Conservation (phyloP, 1,139 yeast genomes). For the Kazachstania sp. region DNA sequence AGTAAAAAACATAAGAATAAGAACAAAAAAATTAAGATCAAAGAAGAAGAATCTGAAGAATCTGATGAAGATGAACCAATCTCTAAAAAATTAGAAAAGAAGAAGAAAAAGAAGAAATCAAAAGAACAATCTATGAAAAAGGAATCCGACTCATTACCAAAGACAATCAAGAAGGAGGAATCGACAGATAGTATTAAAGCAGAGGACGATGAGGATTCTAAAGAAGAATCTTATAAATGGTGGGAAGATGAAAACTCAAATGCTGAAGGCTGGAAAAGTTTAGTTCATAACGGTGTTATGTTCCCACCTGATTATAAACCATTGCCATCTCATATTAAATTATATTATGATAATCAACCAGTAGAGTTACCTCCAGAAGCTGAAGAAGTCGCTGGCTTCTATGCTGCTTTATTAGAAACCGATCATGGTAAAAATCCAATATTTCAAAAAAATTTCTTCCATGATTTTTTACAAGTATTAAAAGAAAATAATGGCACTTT, state of each 20-base stretch:
- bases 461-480: constrained; percentile 64
- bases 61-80: constrained; percentile 4
- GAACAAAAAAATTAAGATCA: neutral
- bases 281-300: constrained; percentile 83
- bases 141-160: neutral
- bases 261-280: constrained; percentile 72
- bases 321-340: constrained; percentile 67
- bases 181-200: neutral
- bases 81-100: neutral
- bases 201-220: constrained; percentile 41
- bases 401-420: constrained; percentile 77
- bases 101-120: neutral
- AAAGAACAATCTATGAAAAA: neutral
- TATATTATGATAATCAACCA: constrained; percentile 68
- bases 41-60: constrained; percentile 4
- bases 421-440: constrained; percentile 85
- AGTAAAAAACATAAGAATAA: neutral
- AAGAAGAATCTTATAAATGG: constrained; percentile 67
- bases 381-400: constrained; percentile 95
- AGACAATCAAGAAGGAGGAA: constrained; percentile 1
- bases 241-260: constrained; percentile 62
- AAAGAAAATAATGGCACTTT: constrained; percentile 58
- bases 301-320: constrained; percentile 92
- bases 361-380: constrained; percentile 70
- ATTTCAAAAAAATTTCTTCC: constrained; percentile 79